A percentile compares a stretch with the other conserved stretches of the same genome.
Evolutionary conservation across 345 rosid genomes (phyloP).

Genomic region (Camelina neglecta): DNA sequence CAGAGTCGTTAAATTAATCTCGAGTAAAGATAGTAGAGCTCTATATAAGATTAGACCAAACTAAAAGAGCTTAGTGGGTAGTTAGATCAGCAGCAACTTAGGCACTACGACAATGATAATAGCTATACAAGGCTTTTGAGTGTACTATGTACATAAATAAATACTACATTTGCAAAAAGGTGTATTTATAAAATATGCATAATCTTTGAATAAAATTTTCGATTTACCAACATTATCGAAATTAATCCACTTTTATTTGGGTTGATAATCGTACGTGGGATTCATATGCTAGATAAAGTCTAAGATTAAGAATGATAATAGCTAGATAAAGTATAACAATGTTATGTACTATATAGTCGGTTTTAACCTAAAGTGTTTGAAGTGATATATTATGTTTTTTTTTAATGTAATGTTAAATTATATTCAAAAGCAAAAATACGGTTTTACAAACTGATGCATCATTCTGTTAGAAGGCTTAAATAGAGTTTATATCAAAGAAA

Average conservation of each 20-base stretch:
- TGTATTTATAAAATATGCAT: not conserved
- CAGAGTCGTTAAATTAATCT: constrained; percentile 30
- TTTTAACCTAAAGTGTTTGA: not conserved
- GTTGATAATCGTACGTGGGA: not conserved
- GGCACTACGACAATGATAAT: constrained; percentile 28
- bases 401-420: too few species aligned
- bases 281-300: not conserved
- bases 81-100: constrained; percentile 42
- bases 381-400: not conserved
- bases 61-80: constrained; percentile 35
- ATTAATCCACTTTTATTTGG: constrained; percentile 3
- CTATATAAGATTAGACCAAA: constrained; percentile 21
- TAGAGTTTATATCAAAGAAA: too few species aligned
- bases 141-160: not conserved
- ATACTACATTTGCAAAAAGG: not conserved
- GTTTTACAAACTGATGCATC: too few species aligned
- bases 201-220: not conserved
- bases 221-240: not conserved
- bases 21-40: constrained; percentile 13
- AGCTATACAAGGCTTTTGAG: constrained; percentile 12
- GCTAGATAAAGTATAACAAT: not conserved
- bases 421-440: too few species aligned
- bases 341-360: not conserved
- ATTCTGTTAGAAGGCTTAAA: too few species aligned
- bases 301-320: not conserved